These are phyloP conservation scores for Penicillium frequentans DNA, from an alignment of 2,329 filamentous ascomycete genomes.

Conservation along the genomic window DNA sequence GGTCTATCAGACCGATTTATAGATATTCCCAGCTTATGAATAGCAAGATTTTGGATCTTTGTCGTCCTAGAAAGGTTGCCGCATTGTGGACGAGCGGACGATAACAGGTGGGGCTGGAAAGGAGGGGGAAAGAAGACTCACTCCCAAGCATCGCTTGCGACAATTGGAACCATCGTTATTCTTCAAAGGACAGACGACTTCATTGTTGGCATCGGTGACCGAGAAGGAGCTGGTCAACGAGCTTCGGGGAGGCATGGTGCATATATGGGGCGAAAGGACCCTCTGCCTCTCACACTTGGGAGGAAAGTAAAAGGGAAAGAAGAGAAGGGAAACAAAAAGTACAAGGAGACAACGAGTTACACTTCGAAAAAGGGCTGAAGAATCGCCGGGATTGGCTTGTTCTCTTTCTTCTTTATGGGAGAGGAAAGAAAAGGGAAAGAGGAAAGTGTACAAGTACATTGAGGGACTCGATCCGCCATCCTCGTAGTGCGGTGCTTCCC, in stretches of 20 bases:
- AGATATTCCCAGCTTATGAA: neutral
- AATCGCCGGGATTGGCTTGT: neutral
- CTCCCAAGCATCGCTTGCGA: conserved; percentile 95
- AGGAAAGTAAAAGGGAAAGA: conserved; percentile 2
- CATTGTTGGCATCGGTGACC: conserved; percentile 86
- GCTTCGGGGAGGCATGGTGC: conserved; percentile 82
- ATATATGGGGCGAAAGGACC: conserved; percentile 36
- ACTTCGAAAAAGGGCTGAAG: conserved; percentile 9
- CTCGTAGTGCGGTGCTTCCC: neutral
- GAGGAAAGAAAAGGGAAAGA: conserved; percentile 10
- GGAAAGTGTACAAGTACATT: conserved; percentile 8
- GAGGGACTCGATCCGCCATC: conserved; percentile 7
- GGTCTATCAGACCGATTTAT: neutral
- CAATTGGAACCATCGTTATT: conserved; percentile 97
- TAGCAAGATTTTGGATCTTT: neutral
- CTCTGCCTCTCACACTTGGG: conserved; percentile 5
- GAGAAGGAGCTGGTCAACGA: conserved; percentile 88
- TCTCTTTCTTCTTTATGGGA: neutral
- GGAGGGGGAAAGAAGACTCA: conserved; percentile 59
- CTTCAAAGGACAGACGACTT: conserved; percentile 92
- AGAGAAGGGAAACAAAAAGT: conserved; percentile 7
- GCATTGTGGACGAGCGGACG: neutral
- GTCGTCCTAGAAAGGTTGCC: conserved; percentile 5
- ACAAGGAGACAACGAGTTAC: conserved; percentile 6
- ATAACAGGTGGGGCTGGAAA: conserved; percentile 14